Evolutionary conservation across 768 basidiomycete species (phyloP).

Genomic region (Lyophyllum semitale): DNA sequence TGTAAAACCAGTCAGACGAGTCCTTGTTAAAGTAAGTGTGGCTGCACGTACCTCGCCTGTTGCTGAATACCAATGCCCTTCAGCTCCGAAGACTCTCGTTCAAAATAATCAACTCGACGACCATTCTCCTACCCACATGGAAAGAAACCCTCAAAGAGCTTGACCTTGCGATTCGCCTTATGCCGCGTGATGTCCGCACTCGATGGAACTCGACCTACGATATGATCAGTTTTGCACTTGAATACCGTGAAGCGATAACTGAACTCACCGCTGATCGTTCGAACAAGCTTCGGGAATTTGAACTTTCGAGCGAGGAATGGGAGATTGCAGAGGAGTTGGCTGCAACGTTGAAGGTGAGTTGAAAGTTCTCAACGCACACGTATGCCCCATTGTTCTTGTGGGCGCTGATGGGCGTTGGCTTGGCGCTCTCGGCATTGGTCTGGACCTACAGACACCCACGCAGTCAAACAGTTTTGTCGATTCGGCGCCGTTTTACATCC

Average conservation of each 20-base stretch:
- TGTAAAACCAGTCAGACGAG: too few relatives aligned
- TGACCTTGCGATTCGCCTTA: conserved; percentile 28
- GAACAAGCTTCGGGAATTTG: conserved; percentile 15
- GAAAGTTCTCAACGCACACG: too few relatives aligned
- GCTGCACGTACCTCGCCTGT: too few relatives aligned
- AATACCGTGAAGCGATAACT: conserved; percentile 23
- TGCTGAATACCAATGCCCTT: too few relatives aligned
- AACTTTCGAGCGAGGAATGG: conserved; percentile 27
- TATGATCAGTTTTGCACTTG: conserved; percentile 29
- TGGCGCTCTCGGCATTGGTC: too few relatives aligned
- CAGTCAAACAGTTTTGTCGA: too few relatives aligned
- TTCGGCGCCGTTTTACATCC: too few relatives aligned
- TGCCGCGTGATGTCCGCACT: too few relatives aligned
- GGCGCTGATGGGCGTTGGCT: too few relatives aligned
- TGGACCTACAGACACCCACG: too few relatives aligned
- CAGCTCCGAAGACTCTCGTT: background rate
- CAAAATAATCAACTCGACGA: conserved; percentile 2
- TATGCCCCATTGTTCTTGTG: too few relatives aligned
- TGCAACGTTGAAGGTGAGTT: conserved; percentile 26
- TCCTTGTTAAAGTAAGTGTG: too few relatives aligned
- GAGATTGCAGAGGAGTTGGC: conserved; percentile 22
- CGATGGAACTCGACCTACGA: conserved; percentile 24
- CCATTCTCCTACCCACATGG: conserved; percentile 7
- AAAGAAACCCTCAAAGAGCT: background rate
- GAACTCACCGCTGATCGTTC: conserved; percentile 16